Evolutionary conservation across 176 grass and related monocot genomes (phyloP).

Genomic region (Ensete ventricosum): DNA sequence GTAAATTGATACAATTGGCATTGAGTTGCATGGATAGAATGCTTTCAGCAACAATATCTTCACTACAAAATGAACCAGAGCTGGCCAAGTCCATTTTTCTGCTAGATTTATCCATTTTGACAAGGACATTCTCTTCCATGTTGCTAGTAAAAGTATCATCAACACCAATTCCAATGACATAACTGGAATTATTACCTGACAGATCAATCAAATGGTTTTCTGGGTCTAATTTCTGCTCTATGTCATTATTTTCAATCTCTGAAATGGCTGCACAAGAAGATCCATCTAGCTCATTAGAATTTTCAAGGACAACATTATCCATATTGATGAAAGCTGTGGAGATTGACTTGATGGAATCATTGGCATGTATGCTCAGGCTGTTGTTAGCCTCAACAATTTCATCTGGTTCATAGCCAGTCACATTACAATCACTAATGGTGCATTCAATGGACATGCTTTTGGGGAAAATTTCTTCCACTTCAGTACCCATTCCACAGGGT

Average conservation of each 20-base stretch:
- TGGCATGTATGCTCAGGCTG: conserved; percentile 21
- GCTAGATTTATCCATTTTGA: conserved; percentile 29
- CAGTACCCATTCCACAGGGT: neutral
- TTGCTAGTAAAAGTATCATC: conserved; percentile 20
- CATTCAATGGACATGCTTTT: neutral
- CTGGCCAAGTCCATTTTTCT: conserved; percentile 21
- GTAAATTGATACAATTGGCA: conserved; percentile 20
- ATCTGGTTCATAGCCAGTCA: conserved; percentile 21
- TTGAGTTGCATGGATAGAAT: conserved; percentile 29
- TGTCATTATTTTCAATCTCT: conserved; percentile 35
- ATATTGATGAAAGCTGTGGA: conserved; percentile 25
- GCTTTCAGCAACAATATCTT: conserved; percentile 18
- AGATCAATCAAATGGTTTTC: conserved; percentile 13
- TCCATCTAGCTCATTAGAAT: conserved; percentile 10
- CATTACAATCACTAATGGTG: conserved; percentile 30
- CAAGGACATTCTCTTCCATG: conserved; percentile 27
- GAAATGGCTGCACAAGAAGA: conserved; percentile 16
- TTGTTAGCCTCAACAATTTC: conserved; percentile 30
- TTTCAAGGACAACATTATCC: conserved; percentile 1
- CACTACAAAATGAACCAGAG: conserved; percentile 21
- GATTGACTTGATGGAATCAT: conserved; percentile 7
- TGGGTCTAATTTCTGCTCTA: conserved; percentile 17
- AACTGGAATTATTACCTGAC: conserved; percentile 27
- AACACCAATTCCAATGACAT: conserved; percentile 19
- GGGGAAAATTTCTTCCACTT: neutral